Conservation (phyloP, 371 early-diverging fungal species). For the Rhizopus delemar region DNA sequence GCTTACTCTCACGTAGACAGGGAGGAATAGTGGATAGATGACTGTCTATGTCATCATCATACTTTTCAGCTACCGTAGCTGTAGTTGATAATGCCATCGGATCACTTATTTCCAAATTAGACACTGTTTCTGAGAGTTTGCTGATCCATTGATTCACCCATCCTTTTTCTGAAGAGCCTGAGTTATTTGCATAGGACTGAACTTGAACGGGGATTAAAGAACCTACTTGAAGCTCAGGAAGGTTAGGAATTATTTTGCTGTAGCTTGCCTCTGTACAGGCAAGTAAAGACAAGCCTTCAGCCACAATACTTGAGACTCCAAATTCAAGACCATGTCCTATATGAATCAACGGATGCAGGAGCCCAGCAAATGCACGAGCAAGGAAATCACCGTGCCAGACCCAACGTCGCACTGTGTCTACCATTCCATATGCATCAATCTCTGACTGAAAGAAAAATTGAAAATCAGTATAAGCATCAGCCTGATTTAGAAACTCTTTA, state of each 20-base stretch:
- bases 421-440: conserved; percentile 43
- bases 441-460: conserved; percentile 49
- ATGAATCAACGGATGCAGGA: conserved; percentile 64
- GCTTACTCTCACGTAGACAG: conserved; percentile 23
- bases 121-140: conserved; percentile 11
- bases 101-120: conserved; percentile 10
- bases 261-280: conserved; percentile 36
- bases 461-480: conserved; percentile 47
- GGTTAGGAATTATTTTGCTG: conserved; percentile 15
- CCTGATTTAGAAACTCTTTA: conserved; percentile 38
- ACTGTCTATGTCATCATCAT: background rate
- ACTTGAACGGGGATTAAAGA: conserved; percentile 7
- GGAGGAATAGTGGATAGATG: background rate
- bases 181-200: conserved; percentile 21
- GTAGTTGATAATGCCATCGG: background rate
- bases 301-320: conserved; percentile 52
- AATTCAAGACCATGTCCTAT: conserved; percentile 71
- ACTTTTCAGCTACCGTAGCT: background rate
- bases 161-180: conserved; percentile 7
- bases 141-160: conserved; percentile 8
- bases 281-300: conserved; percentile 62
- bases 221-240: conserved; percentile 7
- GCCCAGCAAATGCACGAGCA: conserved; percentile 49
- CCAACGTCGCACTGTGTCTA: conserved; percentile 49
- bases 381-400: conserved; percentile 48